phyloP scores from a whole-genome alignment of 495 filamentous ascomycete species.

The Aeminium ludgeri region DNA sequence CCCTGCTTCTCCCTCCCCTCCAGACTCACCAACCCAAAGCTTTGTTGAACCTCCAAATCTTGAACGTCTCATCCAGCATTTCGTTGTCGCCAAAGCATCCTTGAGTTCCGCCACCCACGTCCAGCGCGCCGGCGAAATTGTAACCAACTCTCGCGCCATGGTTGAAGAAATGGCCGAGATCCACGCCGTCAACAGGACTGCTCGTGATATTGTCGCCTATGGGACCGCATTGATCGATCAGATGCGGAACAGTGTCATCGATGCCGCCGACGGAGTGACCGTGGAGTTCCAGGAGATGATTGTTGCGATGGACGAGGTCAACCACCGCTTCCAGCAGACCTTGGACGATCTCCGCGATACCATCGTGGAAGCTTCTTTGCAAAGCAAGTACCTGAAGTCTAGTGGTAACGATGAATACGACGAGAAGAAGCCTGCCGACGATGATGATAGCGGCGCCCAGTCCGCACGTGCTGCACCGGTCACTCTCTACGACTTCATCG shows the following conservation, averaged over 20 bases:
- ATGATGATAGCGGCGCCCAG: background rate
- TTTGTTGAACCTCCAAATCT: conserved; percentile 28
- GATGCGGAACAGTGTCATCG: conserved; percentile 42
- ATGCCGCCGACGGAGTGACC: conserved; percentile 33
- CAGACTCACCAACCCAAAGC: conserved; percentile 13
- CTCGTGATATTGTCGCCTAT: conserved; percentile 53
- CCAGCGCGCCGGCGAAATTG: conserved; percentile 73
- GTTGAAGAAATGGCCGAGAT: conserved; percentile 69
- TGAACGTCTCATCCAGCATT: conserved; percentile 61
- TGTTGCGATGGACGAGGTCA: conserved; percentile 50
- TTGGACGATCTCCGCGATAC: conserved; percentile 53
- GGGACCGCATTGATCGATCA: conserved; percentile 53
- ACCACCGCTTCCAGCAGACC: conserved; percentile 53
- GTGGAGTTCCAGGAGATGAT: conserved; percentile 36
- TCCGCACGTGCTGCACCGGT: conserved; percentile 46
- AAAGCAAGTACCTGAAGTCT: background rate
- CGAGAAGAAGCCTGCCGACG: background rate
- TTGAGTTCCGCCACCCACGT: conserved; percentile 74
- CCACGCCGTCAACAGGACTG: conserved; percentile 57
- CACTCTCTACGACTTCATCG: conserved; percentile 77
- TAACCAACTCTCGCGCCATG: conserved; percentile 53
- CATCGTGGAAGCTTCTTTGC: conserved; percentile 55
- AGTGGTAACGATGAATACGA: background rate
- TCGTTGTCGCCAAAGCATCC: conserved; percentile 78
- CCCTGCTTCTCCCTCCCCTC: conserved; percentile 2